Base-by-base conservation (phyloP, 352 stramenopile genomes). In the Phytophthora podocarpi region DNA sequence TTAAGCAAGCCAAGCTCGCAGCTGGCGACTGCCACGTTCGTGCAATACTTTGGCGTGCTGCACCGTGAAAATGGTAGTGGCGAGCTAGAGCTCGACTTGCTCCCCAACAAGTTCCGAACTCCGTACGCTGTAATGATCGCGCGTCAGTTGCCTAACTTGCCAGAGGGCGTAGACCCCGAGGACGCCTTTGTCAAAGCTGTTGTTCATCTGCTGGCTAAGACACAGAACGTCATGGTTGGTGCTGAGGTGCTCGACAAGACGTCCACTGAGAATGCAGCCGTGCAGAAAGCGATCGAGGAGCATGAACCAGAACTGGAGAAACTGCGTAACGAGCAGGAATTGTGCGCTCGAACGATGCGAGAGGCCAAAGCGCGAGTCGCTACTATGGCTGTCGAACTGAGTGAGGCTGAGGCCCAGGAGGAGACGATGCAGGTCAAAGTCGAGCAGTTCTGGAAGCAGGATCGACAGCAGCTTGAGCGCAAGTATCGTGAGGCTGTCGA, bases 121-220 rank as follows among this genome's bases (percentile, higher is more conserved):
- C 85, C 85, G 35, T 94, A 91, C 54, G 85, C 85, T 7, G 81
- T 94, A 24, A 90, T 94, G 81, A 80, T 93, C 23, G 85, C 85
- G 3, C 59, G 83, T 2, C 79, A 90, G 68, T 66, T 94, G 59
- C 85, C 85, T 2, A 77, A 61, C 15, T 52, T 94, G n/a, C 85
- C 85, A 0, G 80, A 91, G 27, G 83, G 81, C 16, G 85, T 94
- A 3, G 73, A 94, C 30, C 55, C 21, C 1, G 72, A 78, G 8
- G 83, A 93, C 47, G 42, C 73, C 15, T 94, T 94, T 52, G 85
- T 94, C 4, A 71, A 89, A 45, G 72, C 72, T 20, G 83, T 93
- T 26, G 71, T 91, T 12, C 76, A 76, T 12, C 74, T 93, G 59
- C 71, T 94, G 0, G 83, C 82, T 18, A 93, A 94, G 67, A 82